These are phyloP conservation scores for Effrenium voratum DNA, from an alignment of 73 alveolate species.

Conservation along the genomic window DNA sequence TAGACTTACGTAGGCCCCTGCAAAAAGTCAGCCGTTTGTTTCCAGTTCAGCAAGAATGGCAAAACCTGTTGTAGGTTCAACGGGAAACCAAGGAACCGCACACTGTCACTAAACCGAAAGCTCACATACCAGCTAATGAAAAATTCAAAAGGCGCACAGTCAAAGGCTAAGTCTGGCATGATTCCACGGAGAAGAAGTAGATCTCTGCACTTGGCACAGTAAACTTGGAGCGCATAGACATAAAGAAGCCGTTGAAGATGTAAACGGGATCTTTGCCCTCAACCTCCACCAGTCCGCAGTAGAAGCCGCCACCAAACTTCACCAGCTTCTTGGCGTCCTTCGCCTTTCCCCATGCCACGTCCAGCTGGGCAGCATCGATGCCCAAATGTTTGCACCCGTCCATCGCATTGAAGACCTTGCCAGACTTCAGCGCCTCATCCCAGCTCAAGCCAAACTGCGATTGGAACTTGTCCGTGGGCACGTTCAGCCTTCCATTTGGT, in stretches of 20 bases:
- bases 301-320: slow-evolving; percentile 42
- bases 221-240: not conserved
- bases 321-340: not conserved
- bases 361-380: not conserved
- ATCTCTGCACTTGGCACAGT: not conserved
- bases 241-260: slow-evolving; percentile 29
- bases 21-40: too few relatives aligned
- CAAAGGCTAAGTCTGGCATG: too few relatives aligned
- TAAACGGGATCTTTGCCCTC: not conserved
- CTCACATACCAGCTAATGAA: too few relatives aligned
- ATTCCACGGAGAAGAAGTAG: not conserved
- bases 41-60: too few relatives aligned
- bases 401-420: slow-evolving; percentile 25
- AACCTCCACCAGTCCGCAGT: slow-evolving; percentile 39
- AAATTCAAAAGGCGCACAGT: too few relatives aligned
- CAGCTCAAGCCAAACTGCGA: not conserved
- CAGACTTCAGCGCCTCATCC: not conserved
- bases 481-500: slow-evolving; percentile 12
- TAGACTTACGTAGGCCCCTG: too few relatives aligned
- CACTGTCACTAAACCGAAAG: too few relatives aligned
- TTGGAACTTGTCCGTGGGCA: slow-evolving; percentile 46
- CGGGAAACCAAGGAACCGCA: too few relatives aligned
- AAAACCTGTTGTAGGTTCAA: too few relatives aligned
- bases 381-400: slow-evolving; percentile 24
- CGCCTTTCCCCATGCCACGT: not conserved